Evolutionary conservation across 148 eudicot species (phyloP).

Genomic region (Oxyria digyna): DNA sequence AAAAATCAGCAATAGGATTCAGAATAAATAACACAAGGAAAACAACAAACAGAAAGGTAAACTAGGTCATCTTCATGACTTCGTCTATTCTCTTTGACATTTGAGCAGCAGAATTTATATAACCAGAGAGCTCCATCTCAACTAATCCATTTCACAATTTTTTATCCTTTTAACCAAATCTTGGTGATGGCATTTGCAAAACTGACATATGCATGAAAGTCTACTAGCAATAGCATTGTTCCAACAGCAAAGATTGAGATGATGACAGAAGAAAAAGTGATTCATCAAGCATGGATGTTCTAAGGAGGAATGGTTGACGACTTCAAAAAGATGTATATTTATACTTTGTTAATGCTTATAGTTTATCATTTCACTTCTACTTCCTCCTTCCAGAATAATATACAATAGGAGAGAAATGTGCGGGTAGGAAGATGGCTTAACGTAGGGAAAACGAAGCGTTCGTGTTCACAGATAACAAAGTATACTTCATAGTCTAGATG

Average conservation of each 20-base stretch:
- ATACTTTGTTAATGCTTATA: background rate
- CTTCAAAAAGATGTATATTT: background rate
- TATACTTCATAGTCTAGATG: too few species aligned
- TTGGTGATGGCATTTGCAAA: background rate
- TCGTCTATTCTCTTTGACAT: background rate
- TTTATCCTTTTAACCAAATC: background rate
- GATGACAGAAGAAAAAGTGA: background rate
- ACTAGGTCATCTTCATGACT: background rate
- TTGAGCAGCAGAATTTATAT: slow-evolving; percentile 10
- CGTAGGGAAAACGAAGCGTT: too few species aligned
- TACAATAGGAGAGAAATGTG: too few species aligned
- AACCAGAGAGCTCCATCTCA: slow-evolving; percentile 12
- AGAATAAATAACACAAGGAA: slow-evolving; percentile 3
- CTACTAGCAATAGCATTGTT: background rate
- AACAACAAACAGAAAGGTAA: background rate
- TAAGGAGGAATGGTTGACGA: slow-evolving; percentile 5
- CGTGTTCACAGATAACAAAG: too few species aligned
- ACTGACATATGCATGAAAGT: background rate
- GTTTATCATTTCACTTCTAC: background rate
- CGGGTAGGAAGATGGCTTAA: too few species aligned
- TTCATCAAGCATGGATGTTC: background rate
- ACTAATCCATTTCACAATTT: slow-evolving; percentile 22
- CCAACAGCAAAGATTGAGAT: background rate
- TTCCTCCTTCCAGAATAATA: too few species aligned
- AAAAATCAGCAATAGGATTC: background rate